phyloP scores from a whole-genome alignment of 768 basidiomycete species.

The Rhodotorula diobovata region DNA sequence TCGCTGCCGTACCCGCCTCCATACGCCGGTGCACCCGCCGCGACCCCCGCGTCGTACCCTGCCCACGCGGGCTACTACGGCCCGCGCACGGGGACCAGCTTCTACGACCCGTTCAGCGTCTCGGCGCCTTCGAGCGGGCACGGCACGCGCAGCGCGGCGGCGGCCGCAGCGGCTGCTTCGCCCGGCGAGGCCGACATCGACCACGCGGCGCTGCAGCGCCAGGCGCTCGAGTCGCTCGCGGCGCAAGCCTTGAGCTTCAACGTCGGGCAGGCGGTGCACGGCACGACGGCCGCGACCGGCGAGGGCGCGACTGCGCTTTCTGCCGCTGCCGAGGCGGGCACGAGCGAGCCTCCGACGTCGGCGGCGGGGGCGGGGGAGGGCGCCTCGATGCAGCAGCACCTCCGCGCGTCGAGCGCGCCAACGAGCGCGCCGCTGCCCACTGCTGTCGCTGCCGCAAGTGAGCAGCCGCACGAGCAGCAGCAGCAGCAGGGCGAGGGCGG shows the following conservation, averaged over 20 bases:
- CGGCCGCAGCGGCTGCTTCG: not conserved
- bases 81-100: not conserved
- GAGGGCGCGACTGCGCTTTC: no score
- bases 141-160: not conserved
- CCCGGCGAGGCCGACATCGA: not conserved
- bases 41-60: not conserved
- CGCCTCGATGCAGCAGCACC: not conserved
- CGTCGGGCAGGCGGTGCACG: not conserved
- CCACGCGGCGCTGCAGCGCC: conserved; percentile 1
- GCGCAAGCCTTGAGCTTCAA: conserved; percentile 23
- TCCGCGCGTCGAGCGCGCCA: not conserved
- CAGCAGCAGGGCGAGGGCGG: not conserved
- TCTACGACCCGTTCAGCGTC: conserved; percentile 14
- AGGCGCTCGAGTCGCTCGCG: conserved; percentile 17
- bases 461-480: not conserved
- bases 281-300: not conserved
- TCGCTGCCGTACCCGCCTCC: not conserved
- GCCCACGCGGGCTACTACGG: not conserved
- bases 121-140: not conserved
- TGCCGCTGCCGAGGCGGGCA: no score
- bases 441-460: not conserved
- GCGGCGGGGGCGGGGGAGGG: not conserved
- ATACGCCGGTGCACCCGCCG: not conserved
- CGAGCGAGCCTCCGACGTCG: not conserved
- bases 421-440: not conserved